Evolutionary conservation across 169 alveolate species (phyloP).

Genomic region (Cyclospora cayetanensis): DNA sequence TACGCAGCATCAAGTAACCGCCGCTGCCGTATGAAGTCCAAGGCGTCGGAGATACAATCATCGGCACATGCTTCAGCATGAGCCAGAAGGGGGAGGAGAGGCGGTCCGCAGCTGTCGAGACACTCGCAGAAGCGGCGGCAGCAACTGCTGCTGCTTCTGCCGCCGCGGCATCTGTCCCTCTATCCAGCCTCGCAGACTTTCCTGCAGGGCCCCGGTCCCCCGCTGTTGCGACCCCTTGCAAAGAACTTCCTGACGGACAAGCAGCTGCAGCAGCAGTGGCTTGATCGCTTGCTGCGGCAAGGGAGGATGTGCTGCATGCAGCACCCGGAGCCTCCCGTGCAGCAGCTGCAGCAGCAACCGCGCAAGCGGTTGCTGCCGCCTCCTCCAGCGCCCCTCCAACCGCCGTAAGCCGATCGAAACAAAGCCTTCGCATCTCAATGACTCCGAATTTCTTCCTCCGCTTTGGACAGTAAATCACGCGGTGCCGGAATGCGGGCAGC

Average conservation of each 20-base stretch:
- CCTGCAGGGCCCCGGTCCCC: not conserved
- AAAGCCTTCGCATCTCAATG: conserved; percentile 65
- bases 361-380: conserved; percentile 31
- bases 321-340: not conserved
- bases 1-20: conserved; percentile 69
- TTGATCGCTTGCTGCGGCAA: not conserved
- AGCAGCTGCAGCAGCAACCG: conserved; percentile 23
- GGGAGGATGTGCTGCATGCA: not conserved
- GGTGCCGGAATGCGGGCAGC: conserved; percentile 65
- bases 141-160: conserved; percentile 45
- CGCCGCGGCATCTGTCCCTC: not conserved
- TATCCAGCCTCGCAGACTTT: not conserved
- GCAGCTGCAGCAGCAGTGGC: conserved; percentile 7
- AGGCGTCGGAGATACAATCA: conserved; percentile 66
- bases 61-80: conserved; percentile 61
- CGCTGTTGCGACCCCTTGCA: not conserved
- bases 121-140: conserved; percentile 51
- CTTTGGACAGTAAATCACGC: conserved; percentile 31
- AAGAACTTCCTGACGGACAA: not conserved
- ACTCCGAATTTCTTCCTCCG: conserved; percentile 42
- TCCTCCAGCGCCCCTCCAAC: conserved; percentile 10
- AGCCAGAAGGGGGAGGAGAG: conserved; percentile 61
- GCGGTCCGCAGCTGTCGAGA: conserved; percentile 28
- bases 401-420: conserved; percentile 46
- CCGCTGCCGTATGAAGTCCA: conserved; percentile 51